Conservation (phyloP, 202 grass and related monocot genomes). For the Alloteropsis angusta region DNA sequence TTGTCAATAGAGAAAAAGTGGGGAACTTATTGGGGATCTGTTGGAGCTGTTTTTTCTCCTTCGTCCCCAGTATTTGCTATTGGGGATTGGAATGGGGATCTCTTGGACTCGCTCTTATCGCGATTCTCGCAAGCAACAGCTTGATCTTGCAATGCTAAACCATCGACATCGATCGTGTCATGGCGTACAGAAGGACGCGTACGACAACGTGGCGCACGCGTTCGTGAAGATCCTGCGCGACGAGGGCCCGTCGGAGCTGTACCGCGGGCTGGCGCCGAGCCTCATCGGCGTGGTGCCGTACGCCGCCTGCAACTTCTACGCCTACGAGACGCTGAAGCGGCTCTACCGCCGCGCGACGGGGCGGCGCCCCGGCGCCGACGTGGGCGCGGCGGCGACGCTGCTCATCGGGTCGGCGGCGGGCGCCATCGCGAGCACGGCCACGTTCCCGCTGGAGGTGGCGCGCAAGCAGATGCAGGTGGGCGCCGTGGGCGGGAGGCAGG, state of each 20-base stretch:
- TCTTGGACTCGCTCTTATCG: too few relatives aligned
- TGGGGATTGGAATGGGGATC: too few relatives aligned
- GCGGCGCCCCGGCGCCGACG: conserved; percentile 15
- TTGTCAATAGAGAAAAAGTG: too few relatives aligned
- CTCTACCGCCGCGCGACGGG: conserved; percentile 47
- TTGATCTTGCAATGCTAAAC: not conserved
- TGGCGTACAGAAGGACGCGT: conserved; percentile 40
- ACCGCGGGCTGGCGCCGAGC: conserved; percentile 68
- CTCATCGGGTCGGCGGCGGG: conserved; percentile 62
- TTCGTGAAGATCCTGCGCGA: conserved; percentile 64
- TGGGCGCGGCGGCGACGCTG: conserved; percentile 41
- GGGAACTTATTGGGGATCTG: too few relatives aligned
- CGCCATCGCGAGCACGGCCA: conserved; percentile 69
- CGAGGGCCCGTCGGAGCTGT: conserved; percentile 58
- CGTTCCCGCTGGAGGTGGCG: conserved; percentile 83
- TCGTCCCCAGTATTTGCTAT: too few relatives aligned
- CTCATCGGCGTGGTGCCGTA: conserved; percentile 82
- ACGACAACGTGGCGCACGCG: conserved; percentile 62
- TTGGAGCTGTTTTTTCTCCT: too few relatives aligned
- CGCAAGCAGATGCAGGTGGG: conserved; percentile 87
- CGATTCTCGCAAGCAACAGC: not conserved
- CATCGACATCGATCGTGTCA: too few relatives aligned
- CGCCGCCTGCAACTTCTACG: conserved; percentile 73
- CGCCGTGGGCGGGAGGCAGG: conserved; percentile 56
- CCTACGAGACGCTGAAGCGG: conserved; percentile 59